Base-by-base conservation (phyloP, 148 eudicot species). In the Nyssa sinensis region DNA sequence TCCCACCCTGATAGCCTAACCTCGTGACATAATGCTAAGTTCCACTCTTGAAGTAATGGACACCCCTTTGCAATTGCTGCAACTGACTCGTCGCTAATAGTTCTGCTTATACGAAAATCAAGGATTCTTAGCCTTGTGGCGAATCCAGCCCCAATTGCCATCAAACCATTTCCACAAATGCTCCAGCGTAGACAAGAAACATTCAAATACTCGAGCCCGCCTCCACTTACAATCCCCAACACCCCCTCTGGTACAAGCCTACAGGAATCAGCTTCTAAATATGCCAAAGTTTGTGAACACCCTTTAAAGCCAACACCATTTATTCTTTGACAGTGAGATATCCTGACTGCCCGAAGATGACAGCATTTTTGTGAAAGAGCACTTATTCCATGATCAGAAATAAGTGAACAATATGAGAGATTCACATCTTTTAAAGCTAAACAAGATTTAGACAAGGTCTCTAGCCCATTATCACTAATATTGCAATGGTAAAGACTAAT, bases 251-350 rank as follows among this genome's bases (percentile, higher is more conserved):
- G 83, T 70, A 82, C 78, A 29, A 88, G 84, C 57, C 67, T 84
- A 71, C 97, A 90, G 37, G 87, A 86, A 49, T 85, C 84, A 29
- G 91, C 97, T 74, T 92, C 97, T 64, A 92, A 41, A 79, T 82
- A 86, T 7, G 81, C 67, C 35, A 90, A 74, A 25, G 68, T 77
- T 51, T 58, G 75, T 9, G 87, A 76, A 64, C 88, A 88, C 14
- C 90, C 92, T 69, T 60, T 41, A 78, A 88, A 89, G 4, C 97
- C 97, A 64, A 78, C 64, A 24, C 97, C 93, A n/a, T 59, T 78
- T 12, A 89, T 39, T 39, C 74, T 65, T 27, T 55, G 58, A 66
- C 93, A 87, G 58, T 77, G 74, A 67, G 79, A 81, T 23, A 86
- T 84, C 78, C 74, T 81, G 37, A 92, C 65, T 16, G 84, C 90